Base-by-base conservation (phyloP, 805 yeast species). In the Cyberlindnera petersonii region DNA sequence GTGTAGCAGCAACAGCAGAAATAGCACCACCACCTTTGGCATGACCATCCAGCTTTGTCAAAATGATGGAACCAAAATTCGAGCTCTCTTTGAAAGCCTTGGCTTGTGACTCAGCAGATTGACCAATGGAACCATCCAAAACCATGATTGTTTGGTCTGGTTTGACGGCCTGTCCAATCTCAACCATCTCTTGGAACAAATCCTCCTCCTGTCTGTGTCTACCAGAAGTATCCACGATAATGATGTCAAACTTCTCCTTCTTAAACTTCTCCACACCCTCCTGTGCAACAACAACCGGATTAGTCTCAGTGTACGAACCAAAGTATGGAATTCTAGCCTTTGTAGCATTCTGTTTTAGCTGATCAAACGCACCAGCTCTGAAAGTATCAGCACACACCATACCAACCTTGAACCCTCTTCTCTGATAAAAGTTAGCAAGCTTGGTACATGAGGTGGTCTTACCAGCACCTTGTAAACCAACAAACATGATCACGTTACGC, bases 21-120 rank as follows among this genome's bases (percentile, higher is more conserved):
- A 91, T 89, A 22, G 98, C 98, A 71, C 98, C 98, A 66, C 98
- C 98, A 61, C 98, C 98, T 65, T 85, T 91, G 26, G 98, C 98
- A 56, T 93, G 97, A 37, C 98, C 98, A 64, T 91, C 98, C 94
- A 91, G 80, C 62, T 91, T 91, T 17, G 98, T 91, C 58, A 91
- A 72, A 43, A 91, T 83, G 47, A 91, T 91, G 19, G 97, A 88
- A 53, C 98, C 98, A 57, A 93, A 93, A 58, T 91, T 81, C 5
- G 96, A 72, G 23, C 89, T 77, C 37, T 89, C 96, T 63, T 91
- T 93, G 68, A 91, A 91, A 0, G 98, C 98, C 55, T 74, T 75
- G 5, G 96, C 86, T 64, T 91, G 98, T 7, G 83, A 74, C 68
- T 91, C 96, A 3, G 98, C 98, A 10, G 98, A 97, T 66, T 91